phyloP scores from a whole-genome alignment of 2,329 filamentous ascomycete species.

The Lachnellula hyalina region DNA sequence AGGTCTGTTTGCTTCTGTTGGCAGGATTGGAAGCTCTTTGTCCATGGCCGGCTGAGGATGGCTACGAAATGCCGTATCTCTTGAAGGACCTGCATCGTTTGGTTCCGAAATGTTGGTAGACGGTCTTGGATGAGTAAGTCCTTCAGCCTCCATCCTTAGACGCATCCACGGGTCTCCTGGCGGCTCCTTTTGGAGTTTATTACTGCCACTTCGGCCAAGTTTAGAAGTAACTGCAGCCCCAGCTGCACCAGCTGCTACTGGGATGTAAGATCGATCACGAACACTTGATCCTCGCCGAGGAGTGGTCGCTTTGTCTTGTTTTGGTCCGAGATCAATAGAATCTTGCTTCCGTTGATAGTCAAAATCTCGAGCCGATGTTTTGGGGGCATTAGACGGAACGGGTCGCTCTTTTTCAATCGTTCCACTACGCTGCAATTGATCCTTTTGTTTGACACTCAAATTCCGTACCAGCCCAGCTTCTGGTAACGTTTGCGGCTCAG shows the following conservation, averaged over 20 bases:
- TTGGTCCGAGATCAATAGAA: background rate
- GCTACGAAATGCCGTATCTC: slow-evolving; percentile 17
- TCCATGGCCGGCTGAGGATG: slow-evolving; percentile 14
- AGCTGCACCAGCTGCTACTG: slow-evolving; percentile 14
- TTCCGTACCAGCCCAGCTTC: slow-evolving; percentile 31
- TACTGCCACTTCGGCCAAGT: slow-evolving; percentile 46
- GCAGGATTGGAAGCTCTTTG: slow-evolving; percentile 19
- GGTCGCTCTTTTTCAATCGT: slow-evolving; percentile 27
- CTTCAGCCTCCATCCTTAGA: slow-evolving; percentile 40
- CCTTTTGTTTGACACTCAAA: slow-evolving; percentile 33
- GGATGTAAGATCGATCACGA: slow-evolving; percentile 49
- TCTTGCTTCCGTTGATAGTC: slow-evolving; percentile 23
- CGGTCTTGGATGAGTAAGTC: slow-evolving; percentile 27
- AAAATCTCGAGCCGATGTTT: slow-evolving; percentile 14
- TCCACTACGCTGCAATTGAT: slow-evolving; percentile 31
- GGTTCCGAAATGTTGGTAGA: slow-evolving; percentile 13
- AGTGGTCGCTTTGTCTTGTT: slow-evolving; percentile 3
- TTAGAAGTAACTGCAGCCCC: slow-evolving; percentile 30
- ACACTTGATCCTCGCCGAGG: slow-evolving; percentile 52
- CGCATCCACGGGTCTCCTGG: slow-evolving; percentile 46
- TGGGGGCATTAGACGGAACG: slow-evolving; percentile 12
- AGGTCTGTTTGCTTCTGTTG: slow-evolving; percentile 6
- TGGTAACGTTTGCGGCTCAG: slow-evolving; percentile 20
- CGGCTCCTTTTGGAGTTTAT: slow-evolving; percentile 54
- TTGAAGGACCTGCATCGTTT: slow-evolving; percentile 11